Evolutionary conservation across 208 protist species (phyloP).

Genomic region (Trypanosoma brucei): DNA sequence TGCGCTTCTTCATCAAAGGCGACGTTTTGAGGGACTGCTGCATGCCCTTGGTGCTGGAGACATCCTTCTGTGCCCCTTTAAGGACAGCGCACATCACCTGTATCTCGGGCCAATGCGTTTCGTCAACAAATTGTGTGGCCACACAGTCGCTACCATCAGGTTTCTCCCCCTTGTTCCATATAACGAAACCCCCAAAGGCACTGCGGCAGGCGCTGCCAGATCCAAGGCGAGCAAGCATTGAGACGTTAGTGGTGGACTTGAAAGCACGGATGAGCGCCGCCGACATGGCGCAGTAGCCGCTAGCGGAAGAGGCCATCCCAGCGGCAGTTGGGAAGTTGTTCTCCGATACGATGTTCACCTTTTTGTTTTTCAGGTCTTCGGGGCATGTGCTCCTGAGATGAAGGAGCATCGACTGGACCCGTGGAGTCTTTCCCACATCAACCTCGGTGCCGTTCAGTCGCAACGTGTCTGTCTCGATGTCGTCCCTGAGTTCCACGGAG

Average conservation of each 20-base stretch:
- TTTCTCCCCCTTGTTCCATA: slow-evolving; percentile 94
- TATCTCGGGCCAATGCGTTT: slow-evolving; percentile 93
- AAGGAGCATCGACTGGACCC: slow-evolving; percentile 76
- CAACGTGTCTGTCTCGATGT: slow-evolving; percentile 79
- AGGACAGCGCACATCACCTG: slow-evolving; percentile 90
- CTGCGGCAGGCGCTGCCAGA: slow-evolving; percentile 97
- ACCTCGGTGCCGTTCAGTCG: slow-evolving; percentile 94
- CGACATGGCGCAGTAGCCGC: slow-evolving; percentile 95
- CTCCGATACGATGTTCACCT: slow-evolving; percentile 91
- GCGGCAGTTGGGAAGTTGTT: slow-evolving; percentile 99
- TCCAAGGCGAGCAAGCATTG: slow-evolving; percentile 87
- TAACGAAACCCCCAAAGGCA: slow-evolving; percentile 97
- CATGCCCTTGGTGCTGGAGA: slow-evolving; percentile 96
- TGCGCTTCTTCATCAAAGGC: slow-evolving; percentile 86
- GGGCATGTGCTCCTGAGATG: slow-evolving; percentile 52
- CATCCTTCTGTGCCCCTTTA: slow-evolving; percentile 93
- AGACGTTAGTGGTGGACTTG: slow-evolving; percentile 69
- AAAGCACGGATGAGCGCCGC: slow-evolving; percentile 76
- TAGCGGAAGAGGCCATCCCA: slow-evolving; percentile 98
- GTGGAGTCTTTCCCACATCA: slow-evolving; percentile 58
- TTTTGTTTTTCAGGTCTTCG: slow-evolving; percentile 33
- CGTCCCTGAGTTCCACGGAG: slow-evolving; percentile 76
- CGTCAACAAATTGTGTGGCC: slow-evolving; percentile 88
- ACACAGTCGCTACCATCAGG: slow-evolving; percentile 85
- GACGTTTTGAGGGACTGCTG: slow-evolving; percentile 92